Percentiles rank a stretch among this genome's conserved stretches.
These are phyloP conservation scores for Fusarium luffae DNA, from an alignment of 2,329 filamentous ascomycete genomes.

Conservation along the genomic window DNA sequence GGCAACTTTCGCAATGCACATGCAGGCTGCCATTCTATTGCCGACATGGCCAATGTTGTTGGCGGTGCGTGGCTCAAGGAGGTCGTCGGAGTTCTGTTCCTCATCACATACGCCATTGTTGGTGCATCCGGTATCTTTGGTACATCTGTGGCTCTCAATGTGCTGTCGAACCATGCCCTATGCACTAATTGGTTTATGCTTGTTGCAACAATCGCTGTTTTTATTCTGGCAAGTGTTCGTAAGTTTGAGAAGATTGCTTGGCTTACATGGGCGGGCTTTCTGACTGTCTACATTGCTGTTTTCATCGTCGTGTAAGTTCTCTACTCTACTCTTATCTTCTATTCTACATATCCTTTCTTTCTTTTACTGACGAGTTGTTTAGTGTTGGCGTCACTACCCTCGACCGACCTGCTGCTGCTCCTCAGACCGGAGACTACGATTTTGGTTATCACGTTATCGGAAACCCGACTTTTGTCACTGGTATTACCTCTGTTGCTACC, in stretches of 20 bases:
- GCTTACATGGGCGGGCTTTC: constrained; percentile 61
- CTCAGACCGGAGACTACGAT: constrained; percentile 64
- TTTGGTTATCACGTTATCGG: constrained; percentile 64
- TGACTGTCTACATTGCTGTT: constrained; percentile 66
- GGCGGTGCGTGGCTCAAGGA: constrained; percentile 64
- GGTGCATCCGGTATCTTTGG: constrained; percentile 68
- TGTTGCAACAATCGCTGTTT: constrained; percentile 62
- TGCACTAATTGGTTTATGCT: constrained; percentile 70
- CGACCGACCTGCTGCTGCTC: constrained; percentile 66
- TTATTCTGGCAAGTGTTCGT: constrained; percentile 60
- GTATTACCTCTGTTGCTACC: constrained; percentile 57
- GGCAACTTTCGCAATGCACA: constrained; percentile 54
- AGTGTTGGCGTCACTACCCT: constrained; percentile 56
- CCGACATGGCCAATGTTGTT: constrained; percentile 64
- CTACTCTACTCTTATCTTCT: not conserved
- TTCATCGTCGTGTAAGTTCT: constrained; percentile 57
- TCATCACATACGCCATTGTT: constrained; percentile 67
- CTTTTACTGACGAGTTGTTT: not conserved
- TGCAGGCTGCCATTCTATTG: constrained; percentile 52
- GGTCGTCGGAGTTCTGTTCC: constrained; percentile 65
- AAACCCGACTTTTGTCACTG: constrained; percentile 63
- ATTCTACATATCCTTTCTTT: no score
- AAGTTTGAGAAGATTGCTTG: constrained; percentile 60
- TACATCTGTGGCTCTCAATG: constrained; percentile 68
- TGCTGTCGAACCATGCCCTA: constrained; percentile 65